Base-by-base conservation (phyloP, 2,329 filamentous ascomycete genomes). In the Myriosclerotinia curreyana region DNA sequence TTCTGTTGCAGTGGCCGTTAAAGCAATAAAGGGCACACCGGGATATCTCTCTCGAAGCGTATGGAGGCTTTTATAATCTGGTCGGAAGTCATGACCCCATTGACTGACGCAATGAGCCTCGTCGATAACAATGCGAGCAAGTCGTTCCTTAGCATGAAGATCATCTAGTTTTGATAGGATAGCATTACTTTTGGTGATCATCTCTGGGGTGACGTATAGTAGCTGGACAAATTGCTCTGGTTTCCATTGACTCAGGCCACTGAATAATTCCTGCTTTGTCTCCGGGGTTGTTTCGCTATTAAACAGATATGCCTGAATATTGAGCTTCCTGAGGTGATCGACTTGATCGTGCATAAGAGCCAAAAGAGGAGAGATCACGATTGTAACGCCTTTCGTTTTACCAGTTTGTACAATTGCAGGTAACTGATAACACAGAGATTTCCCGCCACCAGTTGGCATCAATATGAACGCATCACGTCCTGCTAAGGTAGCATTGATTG, bases 41-140 rank as follows among this genome's bases (percentile, higher is more conserved):
- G 88, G 86, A 70, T 94, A 94, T 60, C 83, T 85, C 49, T 79
- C 76, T 56, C 94, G 85, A 51, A 97, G 80, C 65, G 86, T 82
- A 36, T 93, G 92, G 5, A 99, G 80, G 38, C 85, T 84, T 76
- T 96, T 96, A 79, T 99, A 99, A 74, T 98, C 94, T 0, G 93
- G 94, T 53, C 96, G 86, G 74, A 99, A 99, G 75, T 99, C 95
- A 71, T 99, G 95, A 0, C 95, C 95, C 95, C 95, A 99, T 79
- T 99, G 93, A 76, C 95, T 98, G 34, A 99, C 94, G 76, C 95
- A 99, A 75, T 99, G 95, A n/a, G 95, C 95, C 78, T 99, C 96
- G 70, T 99, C 95, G 67, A 99, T 96, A 61, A 99, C 95, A 56
- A 99, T 86, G 34, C 95, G 86, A 20, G 96, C 94, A 60, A 99